Base-by-base conservation (phyloP, 768 basidiomycete species). In the Lentinula boryana region DNA sequence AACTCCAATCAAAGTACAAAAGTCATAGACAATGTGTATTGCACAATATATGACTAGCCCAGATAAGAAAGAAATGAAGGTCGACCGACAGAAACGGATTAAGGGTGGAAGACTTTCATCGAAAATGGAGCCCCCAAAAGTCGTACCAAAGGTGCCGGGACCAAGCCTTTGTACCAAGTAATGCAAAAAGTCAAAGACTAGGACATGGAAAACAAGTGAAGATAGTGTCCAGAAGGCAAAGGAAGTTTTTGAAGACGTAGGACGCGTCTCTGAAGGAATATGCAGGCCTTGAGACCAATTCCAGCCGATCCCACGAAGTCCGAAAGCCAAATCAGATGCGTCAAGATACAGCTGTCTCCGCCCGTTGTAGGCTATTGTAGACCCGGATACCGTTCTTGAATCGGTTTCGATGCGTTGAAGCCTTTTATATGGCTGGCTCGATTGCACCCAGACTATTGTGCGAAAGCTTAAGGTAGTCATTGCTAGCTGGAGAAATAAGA, bases 231-330 rank as follows among this genome's bases (percentile, higher is more conserved):
- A 62, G 16, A 69, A 54, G 3, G 74, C 46, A 66, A 84, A 86
- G 13, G 68, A 63, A 1, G 61, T 16, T 8, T 68, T 74, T 21
- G 79, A 75, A 1, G 67, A 62, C 6, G 71, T 69, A 2, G 77
- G 74, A 18, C 80, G 78, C 9, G 72, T 76, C 63, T 81, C 79
- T 5, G 60, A 68, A 5, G 80, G 75, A 27, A 80, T 55, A 58
- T 74, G 71, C 23, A 80, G 68, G 54, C 75, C 74, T 32, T 69
- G 64, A 1, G 84, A 83, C 80, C 84, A 87, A 46, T 80, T 72
- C 86, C 87, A 88, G 13, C 83, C 85, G 50, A 75, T 66, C 6
- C 87, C 87, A 16, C 87, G 83, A 13, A 83, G 64, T 62, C 79
- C 84, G 64, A 71, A 73, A 27, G 62, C 63, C 18, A 89, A 75